Conservation (phyloP, 140 eudicot genomes). For the Erigeron philadelphicus region DNA sequence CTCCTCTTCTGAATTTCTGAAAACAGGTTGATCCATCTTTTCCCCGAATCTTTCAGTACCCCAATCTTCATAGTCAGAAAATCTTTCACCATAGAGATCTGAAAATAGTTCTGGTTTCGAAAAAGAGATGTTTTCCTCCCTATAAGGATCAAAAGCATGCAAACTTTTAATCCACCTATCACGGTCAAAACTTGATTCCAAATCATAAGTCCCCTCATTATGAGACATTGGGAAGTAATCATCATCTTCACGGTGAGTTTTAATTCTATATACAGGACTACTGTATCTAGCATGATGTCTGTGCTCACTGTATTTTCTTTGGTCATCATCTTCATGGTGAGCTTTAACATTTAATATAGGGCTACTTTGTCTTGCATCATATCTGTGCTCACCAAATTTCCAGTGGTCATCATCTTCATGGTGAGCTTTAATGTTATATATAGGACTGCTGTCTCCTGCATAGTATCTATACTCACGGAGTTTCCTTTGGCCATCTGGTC, state of each 20-base stretch:
- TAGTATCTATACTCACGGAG: conserved; percentile 24
- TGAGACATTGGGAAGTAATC: conserved; percentile 22
- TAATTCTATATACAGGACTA: conserved; percentile 23
- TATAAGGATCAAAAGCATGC: conserved; percentile 31
- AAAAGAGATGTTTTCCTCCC: conserved; percentile 27
- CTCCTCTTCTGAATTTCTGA: conserved; percentile 28
- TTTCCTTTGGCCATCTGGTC: conserved; percentile 15
- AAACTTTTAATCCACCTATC: conserved; percentile 23
- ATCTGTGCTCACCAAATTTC: conserved; percentile 23
- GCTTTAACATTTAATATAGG: conserved; percentile 23
- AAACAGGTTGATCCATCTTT: conserved; percentile 17
- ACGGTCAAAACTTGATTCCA: conserved; percentile 22
- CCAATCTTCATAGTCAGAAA: conserved; percentile 19
- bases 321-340: conserved; percentile 1
- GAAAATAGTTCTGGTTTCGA: conserved; percentile 23
- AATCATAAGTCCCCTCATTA: conserved; percentile 28
- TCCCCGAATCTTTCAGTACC: conserved; percentile 26
- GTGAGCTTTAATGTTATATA: conserved; percentile 22
- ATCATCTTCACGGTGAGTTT: conserved; percentile 23
- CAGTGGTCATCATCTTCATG: conserved; percentile 2
- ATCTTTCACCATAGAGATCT: conserved; percentile 23
- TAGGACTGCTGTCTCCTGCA: conserved; percentile 31
- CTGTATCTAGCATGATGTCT: conserved; percentile 34
- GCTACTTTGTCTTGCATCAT: conserved; percentile 32
- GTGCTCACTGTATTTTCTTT: conserved; percentile 15